Conservation (phyloP, 371 early-diverging fungal species). For the Mucor plumbeus region DNA sequence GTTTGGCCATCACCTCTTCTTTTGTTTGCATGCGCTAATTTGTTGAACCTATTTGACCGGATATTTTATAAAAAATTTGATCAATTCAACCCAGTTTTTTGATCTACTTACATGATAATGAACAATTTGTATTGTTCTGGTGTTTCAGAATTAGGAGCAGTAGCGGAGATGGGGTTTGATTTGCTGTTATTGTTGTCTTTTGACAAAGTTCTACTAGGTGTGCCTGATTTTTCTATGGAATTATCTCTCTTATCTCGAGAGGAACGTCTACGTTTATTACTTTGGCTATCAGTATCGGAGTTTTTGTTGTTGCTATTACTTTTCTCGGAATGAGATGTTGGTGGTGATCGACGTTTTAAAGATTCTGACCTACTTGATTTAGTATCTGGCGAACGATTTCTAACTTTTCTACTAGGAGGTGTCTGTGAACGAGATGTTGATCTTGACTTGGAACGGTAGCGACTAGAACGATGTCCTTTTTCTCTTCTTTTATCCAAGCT, state of each 20-base stretch:
- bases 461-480: not conserved
- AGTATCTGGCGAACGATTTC: not conserved
- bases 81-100: constrained; percentile 4
- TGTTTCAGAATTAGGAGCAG: constrained; percentile 42
- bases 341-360: constrained; percentile 2
- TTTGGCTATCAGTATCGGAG: not conserved
- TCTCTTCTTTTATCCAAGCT: not conserved
- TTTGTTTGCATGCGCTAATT: constrained; percentile 43
- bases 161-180: constrained; percentile 8
- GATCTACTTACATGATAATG: constrained; percentile 22
- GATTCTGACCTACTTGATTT: not conserved
- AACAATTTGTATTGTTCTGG: constrained; percentile 37
- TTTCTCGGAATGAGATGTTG: constrained; percentile 2
- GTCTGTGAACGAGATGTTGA: constrained; percentile 1
- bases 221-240: not conserved
- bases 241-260: not conserved
- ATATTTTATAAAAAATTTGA: not conserved
- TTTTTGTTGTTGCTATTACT: constrained; percentile 2
- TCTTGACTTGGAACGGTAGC: not conserved
- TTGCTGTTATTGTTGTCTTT: not conserved
- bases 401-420: not conserved
- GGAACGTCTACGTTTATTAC: not conserved
- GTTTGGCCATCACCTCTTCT: constrained; percentile 36
- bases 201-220: not conserved
- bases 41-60: constrained; percentile 31